Evolutionary conservation across 768 basidiomycete genomes (phyloP).

Genomic region (Lentinula raphanica): DNA sequence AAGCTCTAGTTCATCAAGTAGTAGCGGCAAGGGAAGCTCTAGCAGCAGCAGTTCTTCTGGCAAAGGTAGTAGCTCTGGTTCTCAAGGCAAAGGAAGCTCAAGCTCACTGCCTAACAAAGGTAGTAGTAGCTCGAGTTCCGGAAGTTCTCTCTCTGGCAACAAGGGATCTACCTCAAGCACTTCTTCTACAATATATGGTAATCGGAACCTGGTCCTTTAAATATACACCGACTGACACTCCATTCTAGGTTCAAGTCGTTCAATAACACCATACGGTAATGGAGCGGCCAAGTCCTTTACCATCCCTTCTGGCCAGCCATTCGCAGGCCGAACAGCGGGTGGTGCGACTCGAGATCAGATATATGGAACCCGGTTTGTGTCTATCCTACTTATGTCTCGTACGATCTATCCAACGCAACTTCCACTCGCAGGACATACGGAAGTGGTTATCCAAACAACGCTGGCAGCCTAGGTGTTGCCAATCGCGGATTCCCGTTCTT

Average conservation of each 20-base stretch:
- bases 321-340: conserved; percentile 37
- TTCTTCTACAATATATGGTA: neutral
- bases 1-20: neutral
- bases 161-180: neutral
- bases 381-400: neutral
- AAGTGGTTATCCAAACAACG: conserved; percentile 47
- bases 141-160: neutral
- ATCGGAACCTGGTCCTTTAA: neutral
- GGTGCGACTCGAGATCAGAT: conserved; percentile 39
- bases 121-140: neutral
- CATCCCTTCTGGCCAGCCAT: conserved; percentile 33
- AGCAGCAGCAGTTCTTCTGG: neutral
- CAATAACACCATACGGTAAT: conserved; percentile 3
- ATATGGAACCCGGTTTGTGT: conserved; percentile 31
- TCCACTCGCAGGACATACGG: conserved; percentile 42
- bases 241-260: neutral
- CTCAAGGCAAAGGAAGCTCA: neutral
- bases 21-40: too few species aligned
- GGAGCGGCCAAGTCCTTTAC: conserved; percentile 21
- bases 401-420: conserved; percentile 4
- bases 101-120: neutral
- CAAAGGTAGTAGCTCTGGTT: neutral
- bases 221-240: neutral
- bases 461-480: conserved; percentile 33
- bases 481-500: conserved; percentile 47